Percentiles rank a stretch among this genome's conserved stretches.
Conservation (phyloP, 1,139 yeast species). For the Sugiyamaella grinbergsii region DNA sequence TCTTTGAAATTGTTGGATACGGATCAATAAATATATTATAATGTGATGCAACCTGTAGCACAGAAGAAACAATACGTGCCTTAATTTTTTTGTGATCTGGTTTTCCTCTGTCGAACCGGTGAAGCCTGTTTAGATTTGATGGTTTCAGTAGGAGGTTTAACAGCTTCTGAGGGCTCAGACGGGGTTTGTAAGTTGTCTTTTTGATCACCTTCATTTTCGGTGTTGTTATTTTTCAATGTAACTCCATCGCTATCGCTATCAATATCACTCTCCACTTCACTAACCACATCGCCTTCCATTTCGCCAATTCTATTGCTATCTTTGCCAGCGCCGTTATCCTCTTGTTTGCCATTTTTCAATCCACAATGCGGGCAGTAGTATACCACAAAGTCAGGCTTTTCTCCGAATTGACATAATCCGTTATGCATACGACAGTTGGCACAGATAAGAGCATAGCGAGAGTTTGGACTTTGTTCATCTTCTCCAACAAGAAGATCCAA, state of each 20-base stretch:
- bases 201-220: neutral
- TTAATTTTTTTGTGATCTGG: neutral
- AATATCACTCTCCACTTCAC: slow-evolving; percentile 1
- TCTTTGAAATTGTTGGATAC: too few species aligned
- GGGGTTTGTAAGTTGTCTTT: too few species aligned
- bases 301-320: too few species aligned
- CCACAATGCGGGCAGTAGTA: slow-evolving; percentile 81
- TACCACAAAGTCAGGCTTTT: slow-evolving; percentile 54
- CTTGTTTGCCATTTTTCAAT: slow-evolving; percentile 51
- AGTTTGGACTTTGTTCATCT: slow-evolving; percentile 63
- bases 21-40: too few species aligned
- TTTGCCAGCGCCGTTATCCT: neutral
- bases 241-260: neutral
- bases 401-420: slow-evolving; percentile 80
- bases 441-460: slow-evolving; percentile 76
- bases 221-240: neutral
- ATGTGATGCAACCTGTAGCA: too few species aligned
- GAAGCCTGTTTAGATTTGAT: slow-evolving; percentile 1
- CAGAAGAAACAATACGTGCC: too few species aligned
- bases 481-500: slow-evolving; percentile 66
- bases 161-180: too few species aligned
- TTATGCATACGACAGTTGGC: slow-evolving; percentile 65
- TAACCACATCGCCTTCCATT: too few species aligned
- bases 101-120: slow-evolving; percentile 4
- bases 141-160: neutral